A percentile compares a stretch with the other conserved stretches of the same genome.
Evolutionary conservation across 495 filamentous ascomycete species (phyloP).

Genomic region (Tuber indicum): DNA sequence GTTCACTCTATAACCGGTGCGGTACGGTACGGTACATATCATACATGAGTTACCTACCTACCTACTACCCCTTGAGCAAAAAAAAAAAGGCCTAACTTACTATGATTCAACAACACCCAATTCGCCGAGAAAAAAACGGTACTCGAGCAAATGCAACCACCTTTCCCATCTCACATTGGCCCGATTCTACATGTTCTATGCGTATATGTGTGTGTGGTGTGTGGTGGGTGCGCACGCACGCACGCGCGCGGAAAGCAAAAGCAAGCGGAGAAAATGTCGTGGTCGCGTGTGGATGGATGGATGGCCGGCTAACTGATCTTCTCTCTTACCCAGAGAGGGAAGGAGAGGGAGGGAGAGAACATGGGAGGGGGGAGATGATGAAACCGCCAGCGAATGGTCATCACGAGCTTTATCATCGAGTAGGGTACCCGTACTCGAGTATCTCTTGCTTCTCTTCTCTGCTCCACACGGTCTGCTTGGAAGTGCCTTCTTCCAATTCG

Average conservation of each 20-base stretch:
- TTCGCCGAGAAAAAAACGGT: not conserved
- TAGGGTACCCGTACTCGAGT: too few relatives aligned
- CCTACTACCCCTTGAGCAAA: too few relatives aligned
- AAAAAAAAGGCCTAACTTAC: too few relatives aligned
- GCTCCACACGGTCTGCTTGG: not conserved
- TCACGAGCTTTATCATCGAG: not conserved
- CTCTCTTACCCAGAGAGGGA: too few relatives aligned
- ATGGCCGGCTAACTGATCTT: not conserved
- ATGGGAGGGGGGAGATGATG: not conserved
- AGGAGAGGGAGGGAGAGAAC: not conserved
- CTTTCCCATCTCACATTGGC: conserved; percentile 2
- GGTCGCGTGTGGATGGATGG: conserved; percentile 2
- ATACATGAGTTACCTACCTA: too few relatives aligned
- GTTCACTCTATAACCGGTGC: not conserved
- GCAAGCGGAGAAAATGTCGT: not conserved
- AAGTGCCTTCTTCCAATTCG: not conserved
- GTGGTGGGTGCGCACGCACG: not conserved
- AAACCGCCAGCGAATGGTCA: not conserved
- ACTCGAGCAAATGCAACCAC: not conserved
- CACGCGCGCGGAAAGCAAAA: not conserved
- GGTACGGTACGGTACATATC: not conserved
- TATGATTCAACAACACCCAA: not conserved
- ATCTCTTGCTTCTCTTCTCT: not conserved
- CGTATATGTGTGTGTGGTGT: not conserved
- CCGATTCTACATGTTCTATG: not conserved